Evolutionary conservation across 2,329 filamentous ascomycete species (phyloP).

Genomic region (Diaporthe nobilis): DNA sequence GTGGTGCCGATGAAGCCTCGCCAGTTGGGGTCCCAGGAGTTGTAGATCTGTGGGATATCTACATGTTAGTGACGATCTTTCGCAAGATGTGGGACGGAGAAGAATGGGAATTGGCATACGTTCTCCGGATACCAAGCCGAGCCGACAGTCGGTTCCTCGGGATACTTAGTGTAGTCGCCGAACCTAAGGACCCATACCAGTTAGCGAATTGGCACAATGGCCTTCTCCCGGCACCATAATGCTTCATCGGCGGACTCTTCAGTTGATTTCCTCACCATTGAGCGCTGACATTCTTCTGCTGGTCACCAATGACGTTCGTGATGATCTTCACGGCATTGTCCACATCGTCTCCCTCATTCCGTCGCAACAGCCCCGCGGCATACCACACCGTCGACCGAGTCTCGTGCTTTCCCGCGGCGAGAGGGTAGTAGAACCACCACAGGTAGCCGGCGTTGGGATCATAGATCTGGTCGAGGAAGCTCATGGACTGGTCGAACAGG

Average conservation of each 20-base stretch:
- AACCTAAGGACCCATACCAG: conserved; percentile 47
- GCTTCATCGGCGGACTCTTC: neutral
- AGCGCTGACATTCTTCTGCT: conserved; percentile 64
- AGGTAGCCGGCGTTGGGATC: conserved; percentile 67
- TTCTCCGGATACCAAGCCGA: conserved; percentile 58
- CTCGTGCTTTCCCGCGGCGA: conserved; percentile 68
- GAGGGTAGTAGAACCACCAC: conserved; percentile 60
- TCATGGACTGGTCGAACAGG: conserved; percentile 65
- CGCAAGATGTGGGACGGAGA: neutral
- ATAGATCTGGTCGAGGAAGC: conserved; percentile 69
- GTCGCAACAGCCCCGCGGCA: conserved; percentile 68
- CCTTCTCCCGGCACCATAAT: no score
- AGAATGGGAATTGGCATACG: neutral
- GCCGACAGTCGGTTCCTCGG: conserved; percentile 71
- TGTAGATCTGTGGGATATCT: conserved; percentile 59
- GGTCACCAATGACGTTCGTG: conserved; percentile 64
- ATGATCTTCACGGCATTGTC: conserved; percentile 67
- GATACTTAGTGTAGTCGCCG: conserved; percentile 67
- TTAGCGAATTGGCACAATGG: neutral
- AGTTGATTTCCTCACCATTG: conserved; percentile 63
- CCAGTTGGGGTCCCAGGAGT: conserved; percentile 76
- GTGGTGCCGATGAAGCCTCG: conserved; percentile 73
- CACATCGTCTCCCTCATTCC: conserved; percentile 65
- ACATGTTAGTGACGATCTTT: neutral
- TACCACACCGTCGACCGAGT: conserved; percentile 73